phyloP scores from a whole-genome alignment of 1,139 yeast species.

The Pichia inconspicua region DNA sequence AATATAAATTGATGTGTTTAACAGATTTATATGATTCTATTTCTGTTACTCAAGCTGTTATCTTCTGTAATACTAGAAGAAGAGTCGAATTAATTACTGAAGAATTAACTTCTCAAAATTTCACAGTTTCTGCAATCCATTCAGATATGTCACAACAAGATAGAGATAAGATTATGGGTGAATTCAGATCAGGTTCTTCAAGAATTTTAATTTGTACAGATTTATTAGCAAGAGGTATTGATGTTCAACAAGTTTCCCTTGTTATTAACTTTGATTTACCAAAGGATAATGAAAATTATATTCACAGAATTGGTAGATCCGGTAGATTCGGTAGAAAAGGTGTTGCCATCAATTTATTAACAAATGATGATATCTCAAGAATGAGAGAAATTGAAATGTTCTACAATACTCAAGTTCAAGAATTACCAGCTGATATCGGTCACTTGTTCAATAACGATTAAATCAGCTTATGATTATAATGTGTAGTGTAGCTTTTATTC shows the following conservation, averaged over 20 bases:
- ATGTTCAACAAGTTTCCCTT: conserved; percentile 96
- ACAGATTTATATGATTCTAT: conserved; percentile 96
- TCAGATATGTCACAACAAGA: conserved; percentile 96
- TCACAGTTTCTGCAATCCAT: conserved; percentile 96
- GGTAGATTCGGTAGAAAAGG: conserved; percentile 99
- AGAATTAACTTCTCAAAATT: conserved; percentile 76
- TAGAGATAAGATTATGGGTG: conserved; percentile 97
- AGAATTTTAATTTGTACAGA: conserved; percentile 96
- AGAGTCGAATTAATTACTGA: conserved; percentile 93
- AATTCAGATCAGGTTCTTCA: conserved; percentile 97
- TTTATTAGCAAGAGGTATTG: conserved; percentile 98
- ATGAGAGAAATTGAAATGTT: conserved; percentile 97
- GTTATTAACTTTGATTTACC: conserved; percentile 98
- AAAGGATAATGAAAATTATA: conserved; percentile 94
- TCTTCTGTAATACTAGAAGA: conserved; percentile 98
- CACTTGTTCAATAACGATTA: conserved; percentile 47
- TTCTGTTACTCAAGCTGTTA: conserved; percentile 97
- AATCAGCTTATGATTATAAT: conserved; percentile 10
- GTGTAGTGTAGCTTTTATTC: neutral
- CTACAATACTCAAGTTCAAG: conserved; percentile 97
- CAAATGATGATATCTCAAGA: conserved; percentile 82
- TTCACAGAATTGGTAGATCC: conserved; percentile 99
- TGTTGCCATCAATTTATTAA: conserved; percentile 97
- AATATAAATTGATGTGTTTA: conserved; percentile 89
- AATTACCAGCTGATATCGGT: conserved; percentile 93